phyloP scores from a whole-genome alignment of 192 early-diverging fungal species.

The Coemansia sp. region DNA sequence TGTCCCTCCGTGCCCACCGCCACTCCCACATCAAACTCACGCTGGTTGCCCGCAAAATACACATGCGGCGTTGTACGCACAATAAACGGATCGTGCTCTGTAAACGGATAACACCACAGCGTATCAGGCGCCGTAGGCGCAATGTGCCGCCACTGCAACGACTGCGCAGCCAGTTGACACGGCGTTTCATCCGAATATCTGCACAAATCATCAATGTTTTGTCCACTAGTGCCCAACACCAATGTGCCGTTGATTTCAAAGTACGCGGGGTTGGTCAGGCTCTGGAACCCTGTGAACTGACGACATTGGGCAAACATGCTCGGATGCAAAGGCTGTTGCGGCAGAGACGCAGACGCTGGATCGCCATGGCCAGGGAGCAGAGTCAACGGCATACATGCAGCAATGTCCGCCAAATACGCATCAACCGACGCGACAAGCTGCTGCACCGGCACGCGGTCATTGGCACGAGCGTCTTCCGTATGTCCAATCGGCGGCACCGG shows the following conservation, averaged over 20 bases:
- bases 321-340: constrained; percentile 82
- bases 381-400: constrained; percentile 61
- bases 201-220: constrained; percentile 84
- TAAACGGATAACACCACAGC: constrained; percentile 92
- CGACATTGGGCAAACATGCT: constrained; percentile 67
- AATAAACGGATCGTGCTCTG: constrained; percentile 84
- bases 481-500: constrained; percentile 47
- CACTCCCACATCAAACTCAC: constrained; percentile 56
- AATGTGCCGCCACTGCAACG: constrained; percentile 81
- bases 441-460: constrained; percentile 46
- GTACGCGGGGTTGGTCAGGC: constrained; percentile 81
- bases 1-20: constrained; percentile 58
- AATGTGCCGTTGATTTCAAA: constrained; percentile 64
- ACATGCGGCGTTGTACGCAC: constrained; percentile 72
- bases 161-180: constrained; percentile 69
- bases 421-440: constrained; percentile 63
- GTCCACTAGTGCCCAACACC: constrained; percentile 81
- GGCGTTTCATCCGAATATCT: constrained; percentile 62
- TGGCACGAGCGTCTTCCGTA: constrained; percentile 49
- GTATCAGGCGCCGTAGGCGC: constrained; percentile 95
- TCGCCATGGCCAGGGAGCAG: constrained; percentile 83
- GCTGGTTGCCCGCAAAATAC: constrained; percentile 91
- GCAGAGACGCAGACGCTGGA: constrained; percentile 73
- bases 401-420: constrained; percentile 62
- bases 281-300: constrained; percentile 62